Evolutionary conservation across 768 basidiomycete species (phyloP), one percentile per base, ranked within the genome.

Genomic region (Cystoderma amianthinum): DNA sequence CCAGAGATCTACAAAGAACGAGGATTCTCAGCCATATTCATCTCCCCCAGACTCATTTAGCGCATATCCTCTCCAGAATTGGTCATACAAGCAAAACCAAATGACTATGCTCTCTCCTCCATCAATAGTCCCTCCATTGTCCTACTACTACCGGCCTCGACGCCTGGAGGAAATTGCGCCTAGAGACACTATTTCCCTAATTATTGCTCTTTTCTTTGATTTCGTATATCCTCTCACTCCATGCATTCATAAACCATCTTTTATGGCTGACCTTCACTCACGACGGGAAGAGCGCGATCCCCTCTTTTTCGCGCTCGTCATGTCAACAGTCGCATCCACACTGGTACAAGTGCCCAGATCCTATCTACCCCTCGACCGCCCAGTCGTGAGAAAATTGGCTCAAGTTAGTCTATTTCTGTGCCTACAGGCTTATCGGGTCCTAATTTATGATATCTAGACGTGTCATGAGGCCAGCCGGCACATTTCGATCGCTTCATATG

Each of bases 181-280:
- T 15, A 72, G 87, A 40, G 83, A 87, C 44, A 85, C 82, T 4
- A 81, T 93, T 36, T 76, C 78, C 30, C 77, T 87, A 44, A 85
- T 95, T 50, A 81, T 93, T 47, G 74, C 83, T 28, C 76, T 94
- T 10, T 96, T 91, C 66, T 95, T 94, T 57, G 92, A 94, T 59
- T 95, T 89, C 56, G 88, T 94, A 36, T 92, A 92, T 60, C 85
- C 88, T 6, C 72, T 95, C 22, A 94, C 88, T 6, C 92, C 92
- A 4, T 91, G 87, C 59, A 66, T 96, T 33, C 93, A 96, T 65
- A 86, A 85, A 55, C 89, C 89, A 19, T 87, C 85, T 1, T 93
- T 93, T 59, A 83, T 91, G 78, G 83, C 86, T n/a, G 92, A 92
- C 63, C 68, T 96, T 21, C 79, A 83, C 47, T 68, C 78, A 0